Conservation (phyloP, 2,329 filamentous ascomycete genomes). For the Sporothrix variecibatus region DNA sequence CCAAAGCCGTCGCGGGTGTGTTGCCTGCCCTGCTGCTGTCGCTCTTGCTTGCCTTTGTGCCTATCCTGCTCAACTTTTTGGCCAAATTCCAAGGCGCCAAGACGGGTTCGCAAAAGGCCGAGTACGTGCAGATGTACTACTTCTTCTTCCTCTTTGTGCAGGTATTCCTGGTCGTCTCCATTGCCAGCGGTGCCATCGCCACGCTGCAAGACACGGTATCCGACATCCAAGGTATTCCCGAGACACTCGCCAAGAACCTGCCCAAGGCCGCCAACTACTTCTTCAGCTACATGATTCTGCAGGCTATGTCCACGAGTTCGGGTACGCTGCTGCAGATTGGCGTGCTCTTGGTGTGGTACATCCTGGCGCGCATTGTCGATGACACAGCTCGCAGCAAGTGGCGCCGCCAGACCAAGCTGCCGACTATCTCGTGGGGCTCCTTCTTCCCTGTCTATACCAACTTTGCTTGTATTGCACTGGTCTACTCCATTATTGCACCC, state of each 20-base stretch:
- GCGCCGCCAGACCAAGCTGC: constrained; percentile 75
- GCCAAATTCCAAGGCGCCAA: constrained; percentile 75
- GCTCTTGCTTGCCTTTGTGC: constrained; percentile 77
- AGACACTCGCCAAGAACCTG: constrained; percentile 73
- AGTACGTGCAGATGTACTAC: constrained; percentile 90
- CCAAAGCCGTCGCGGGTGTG: constrained; percentile 75
- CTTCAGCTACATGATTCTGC: constrained; percentile 97
- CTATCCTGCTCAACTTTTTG: constrained; percentile 73
- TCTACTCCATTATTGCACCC: constrained; percentile 87
- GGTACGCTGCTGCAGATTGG: constrained; percentile 83
- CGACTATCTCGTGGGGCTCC: constrained; percentile 81
- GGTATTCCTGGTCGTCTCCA: constrained; percentile 88
- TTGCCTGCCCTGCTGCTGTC: constrained; percentile 76
- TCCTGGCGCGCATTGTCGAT: constrained; percentile 79
- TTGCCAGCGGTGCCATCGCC: constrained; percentile 70
- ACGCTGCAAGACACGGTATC: constrained; percentile 58
- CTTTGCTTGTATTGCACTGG: constrained; percentile 85
- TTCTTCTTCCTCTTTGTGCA: constrained; percentile 95
- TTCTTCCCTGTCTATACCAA: constrained; percentile 98
- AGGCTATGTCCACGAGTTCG: constrained; percentile 87
- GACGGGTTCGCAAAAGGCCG: constrained; percentile 74
- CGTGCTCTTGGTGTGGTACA: constrained; percentile 77
- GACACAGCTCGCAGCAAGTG: constrained; percentile 83
- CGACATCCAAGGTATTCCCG: constrained; percentile 67
- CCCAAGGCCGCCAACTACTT: constrained; percentile 94